A percentile compares a stretch with the other conserved stretches of the same genome.
These are phyloP conservation scores for Albizia julibrissin DNA, from an alignment of 306 rosid genomes.

Conservation along the genomic window DNA sequence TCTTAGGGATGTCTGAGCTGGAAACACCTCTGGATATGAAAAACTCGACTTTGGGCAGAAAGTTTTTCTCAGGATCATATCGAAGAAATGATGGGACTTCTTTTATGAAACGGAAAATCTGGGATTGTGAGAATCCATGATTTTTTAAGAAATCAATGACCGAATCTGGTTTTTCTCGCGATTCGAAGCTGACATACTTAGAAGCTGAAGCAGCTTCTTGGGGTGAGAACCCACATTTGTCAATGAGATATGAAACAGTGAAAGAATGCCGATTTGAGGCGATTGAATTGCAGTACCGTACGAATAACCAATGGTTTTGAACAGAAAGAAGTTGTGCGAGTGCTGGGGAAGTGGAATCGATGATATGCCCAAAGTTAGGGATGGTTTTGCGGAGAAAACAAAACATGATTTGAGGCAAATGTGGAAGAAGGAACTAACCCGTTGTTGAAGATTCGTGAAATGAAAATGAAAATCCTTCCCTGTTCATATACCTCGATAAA, in stretches of 20 bases:
- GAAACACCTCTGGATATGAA: slow-evolving; percentile 22
- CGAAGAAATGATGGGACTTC: background rate
- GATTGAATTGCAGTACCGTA: background rate
- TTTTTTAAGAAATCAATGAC: slow-evolving; percentile 1
- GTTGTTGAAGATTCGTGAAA: too few relatives aligned
- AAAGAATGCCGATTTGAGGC: background rate
- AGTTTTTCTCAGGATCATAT: background rate
- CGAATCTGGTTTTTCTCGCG: background rate
- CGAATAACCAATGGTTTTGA: background rate
- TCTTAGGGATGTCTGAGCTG: background rate
- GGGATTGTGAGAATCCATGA: slow-evolving; percentile 4
- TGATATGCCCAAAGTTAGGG: too few relatives aligned
- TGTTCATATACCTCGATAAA: too few relatives aligned
- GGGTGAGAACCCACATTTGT: slow-evolving; percentile 9
- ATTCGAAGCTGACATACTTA: background rate
- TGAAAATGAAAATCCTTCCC: too few relatives aligned
- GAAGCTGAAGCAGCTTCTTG: background rate
- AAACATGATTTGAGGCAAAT: too few relatives aligned
- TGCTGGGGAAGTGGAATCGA: too few relatives aligned
- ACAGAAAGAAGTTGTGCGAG: too few relatives aligned
- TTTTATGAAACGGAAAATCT: background rate
- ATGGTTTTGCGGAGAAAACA: too few relatives aligned
- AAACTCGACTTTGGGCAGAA: slow-evolving; percentile 8
- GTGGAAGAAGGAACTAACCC: too few relatives aligned
- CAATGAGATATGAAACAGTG: background rate